Base-by-base conservation (phyloP, 306 rosid genomes). In the Fragaria ananassa region DNA sequence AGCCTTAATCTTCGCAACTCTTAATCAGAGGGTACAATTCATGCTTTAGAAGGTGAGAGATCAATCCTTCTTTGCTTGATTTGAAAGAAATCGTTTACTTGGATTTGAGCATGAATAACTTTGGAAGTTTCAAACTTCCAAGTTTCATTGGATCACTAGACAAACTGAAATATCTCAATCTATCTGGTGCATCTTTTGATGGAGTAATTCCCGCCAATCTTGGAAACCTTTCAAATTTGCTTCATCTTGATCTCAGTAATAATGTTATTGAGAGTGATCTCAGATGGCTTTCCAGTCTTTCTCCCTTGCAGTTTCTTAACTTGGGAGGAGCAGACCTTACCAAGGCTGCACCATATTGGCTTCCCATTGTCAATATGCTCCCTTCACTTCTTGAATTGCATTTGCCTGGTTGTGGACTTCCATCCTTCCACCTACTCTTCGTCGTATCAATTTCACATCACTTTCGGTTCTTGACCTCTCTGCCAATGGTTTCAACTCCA, bases 371-470 rank as follows among this genome's bases (percentile, higher is more conserved):
- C 6, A 66, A 34, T 34, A 66, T 9, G 50, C 79, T 85, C 46
- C 80, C 82, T 77, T 77, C 81, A 15, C 86, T 83, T 68, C 18
- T 7, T 11, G 75, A 71, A 64, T 25, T 86, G 21, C 49, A 35
- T 45, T 46, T 86, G 29, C 0, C 31, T 0, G 1, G 1, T 71
- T 86, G 89, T 68, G 1, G 18, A 3, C 86, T 86, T 47, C 63
- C 56, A 58, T 60, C 29, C 11, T 86, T 21, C 75, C 66, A 53
- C 81, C 34, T 9, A 65, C 70, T 66, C 72, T 83, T 70, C 71
- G 39, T 3, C 80, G 14, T 44, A 72, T 82, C 17, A 82, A 86
- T 70, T 80, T 82, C 18, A 71, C 81, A 9, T 80, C 86, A 12
- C 84, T 85, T 39, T 2, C 25, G 35, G 76, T 77, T 61, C 50